phyloP scores from a whole-genome alignment of 345 rosid species.

The Raphanus raphanistrum region DNA sequence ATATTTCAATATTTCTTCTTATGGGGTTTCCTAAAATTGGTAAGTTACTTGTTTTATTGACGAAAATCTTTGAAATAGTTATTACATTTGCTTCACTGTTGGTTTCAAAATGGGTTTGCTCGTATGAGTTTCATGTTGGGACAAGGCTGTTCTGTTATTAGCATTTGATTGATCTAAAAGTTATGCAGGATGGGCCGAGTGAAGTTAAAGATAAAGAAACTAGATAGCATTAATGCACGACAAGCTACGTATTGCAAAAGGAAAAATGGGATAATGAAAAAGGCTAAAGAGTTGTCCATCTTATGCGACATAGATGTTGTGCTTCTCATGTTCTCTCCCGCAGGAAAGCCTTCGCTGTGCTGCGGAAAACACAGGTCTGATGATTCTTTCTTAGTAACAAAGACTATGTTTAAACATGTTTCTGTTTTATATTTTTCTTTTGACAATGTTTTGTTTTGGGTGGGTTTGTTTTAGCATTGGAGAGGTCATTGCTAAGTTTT shows the following conservation, averaged over 20 bases:
- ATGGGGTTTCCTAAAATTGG: slow-evolving; percentile 13
- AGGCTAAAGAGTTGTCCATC: slow-evolving; percentile 72
- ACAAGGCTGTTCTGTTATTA: slow-evolving; percentile 2
- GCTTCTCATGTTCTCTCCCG: slow-evolving; percentile 83
- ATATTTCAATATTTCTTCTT: slow-evolving; percentile 5
- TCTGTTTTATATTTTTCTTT: not conserved
- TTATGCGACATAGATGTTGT: slow-evolving; percentile 66
- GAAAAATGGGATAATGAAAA: slow-evolving; percentile 72
- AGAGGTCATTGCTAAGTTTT: slow-evolving; percentile 71
- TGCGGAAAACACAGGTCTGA: slow-evolving; percentile 58
- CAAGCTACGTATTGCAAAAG: slow-evolving; percentile 75
- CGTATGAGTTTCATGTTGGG: not conserved
- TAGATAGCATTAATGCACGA: slow-evolving; percentile 66
- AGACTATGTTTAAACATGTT: not conserved
- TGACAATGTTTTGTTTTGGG: slow-evolving; percentile 7
- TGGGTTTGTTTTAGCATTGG: slow-evolving; percentile 47
- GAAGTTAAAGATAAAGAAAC: slow-evolving; percentile 68
- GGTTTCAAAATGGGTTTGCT: not conserved
- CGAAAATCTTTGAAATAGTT: slow-evolving; percentile 4
- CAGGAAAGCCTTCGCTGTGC: slow-evolving; percentile 63
- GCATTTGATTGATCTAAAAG: not conserved
- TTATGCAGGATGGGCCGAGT: slow-evolving; percentile 76
- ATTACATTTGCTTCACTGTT: not conserved
- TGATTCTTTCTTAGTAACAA: not conserved
- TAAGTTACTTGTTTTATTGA: not conserved